A percentile compares a stretch with the other conserved stretches of the same genome.
Evolutionary conservation across 2,329 filamentous ascomycete genomes (phyloP).

Genomic region (Sarocladium brachiariae): DNA sequence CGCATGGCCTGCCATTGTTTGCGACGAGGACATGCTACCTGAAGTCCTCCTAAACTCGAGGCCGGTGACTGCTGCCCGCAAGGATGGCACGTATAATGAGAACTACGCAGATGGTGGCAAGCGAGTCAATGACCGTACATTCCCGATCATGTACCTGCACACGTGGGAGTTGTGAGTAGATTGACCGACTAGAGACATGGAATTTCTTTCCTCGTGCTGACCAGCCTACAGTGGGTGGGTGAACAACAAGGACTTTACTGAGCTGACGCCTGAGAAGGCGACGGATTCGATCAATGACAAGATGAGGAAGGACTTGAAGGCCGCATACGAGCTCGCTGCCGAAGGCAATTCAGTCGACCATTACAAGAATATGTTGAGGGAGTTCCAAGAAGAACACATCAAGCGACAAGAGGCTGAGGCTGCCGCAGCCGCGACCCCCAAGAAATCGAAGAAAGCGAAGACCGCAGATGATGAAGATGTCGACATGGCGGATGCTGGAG

Average conservation of each 20-base stretch:
- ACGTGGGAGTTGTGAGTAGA: slow-evolving; percentile 95
- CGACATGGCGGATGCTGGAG: slow-evolving; percentile 57
- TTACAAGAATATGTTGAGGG: slow-evolving; percentile 74
- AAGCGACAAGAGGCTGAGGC: slow-evolving; percentile 39
- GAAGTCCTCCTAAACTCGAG: slow-evolving; percentile 66
- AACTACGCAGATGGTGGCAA: slow-evolving; percentile 85
- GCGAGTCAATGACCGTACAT: slow-evolving; percentile 76
- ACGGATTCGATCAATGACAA: slow-evolving; percentile 64
- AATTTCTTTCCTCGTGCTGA: too few relatives aligned
- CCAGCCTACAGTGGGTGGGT: slow-evolving; percentile 70
- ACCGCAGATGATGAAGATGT: slow-evolving; percentile 49
- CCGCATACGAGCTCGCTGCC: slow-evolving; percentile 73
- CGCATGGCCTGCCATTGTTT: slow-evolving; percentile 89
- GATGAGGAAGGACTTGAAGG: slow-evolving; percentile 70
- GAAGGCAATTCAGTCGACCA: slow-evolving; percentile 70
- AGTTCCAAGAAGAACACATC: slow-evolving; percentile 60
- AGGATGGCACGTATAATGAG: slow-evolving; percentile 80
- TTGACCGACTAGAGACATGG: too few relatives aligned
- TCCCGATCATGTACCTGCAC: slow-evolving; percentile 88
- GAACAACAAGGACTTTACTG: slow-evolving; percentile 72
- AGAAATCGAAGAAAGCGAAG: slow-evolving; percentile 38
- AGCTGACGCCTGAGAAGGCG: slow-evolving; percentile 68
- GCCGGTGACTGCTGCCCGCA: slow-evolving; percentile 74
- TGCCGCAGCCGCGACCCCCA: slow-evolving; percentile 33
- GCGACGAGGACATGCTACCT: slow-evolving; percentile 91